Evolutionary conservation across 352 stramenopile genomes (phyloP).

Genomic region (Globisporangium camurandrum): DNA sequence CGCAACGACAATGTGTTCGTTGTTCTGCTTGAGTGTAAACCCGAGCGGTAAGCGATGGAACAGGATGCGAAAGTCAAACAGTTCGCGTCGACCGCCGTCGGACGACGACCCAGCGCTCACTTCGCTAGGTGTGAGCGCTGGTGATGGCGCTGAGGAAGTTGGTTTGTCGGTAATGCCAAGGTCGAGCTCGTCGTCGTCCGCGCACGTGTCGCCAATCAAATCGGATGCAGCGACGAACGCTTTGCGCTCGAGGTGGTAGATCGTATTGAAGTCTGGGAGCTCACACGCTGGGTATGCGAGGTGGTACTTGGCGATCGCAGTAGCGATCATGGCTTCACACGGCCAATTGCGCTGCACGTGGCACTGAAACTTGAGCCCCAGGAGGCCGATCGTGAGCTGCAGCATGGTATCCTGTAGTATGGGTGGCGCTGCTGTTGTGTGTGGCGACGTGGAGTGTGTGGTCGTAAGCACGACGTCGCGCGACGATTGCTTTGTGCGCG

Average conservation of each 20-base stretch:
- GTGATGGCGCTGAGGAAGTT: background rate
- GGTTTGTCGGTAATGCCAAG: slow-evolving; percentile 37
- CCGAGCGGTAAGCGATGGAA: slow-evolving; percentile 83
- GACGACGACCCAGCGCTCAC: slow-evolving; percentile 19
- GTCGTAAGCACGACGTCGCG: slow-evolving; percentile 16
- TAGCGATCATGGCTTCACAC: slow-evolving; percentile 58
- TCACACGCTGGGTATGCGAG: slow-evolving; percentile 46
- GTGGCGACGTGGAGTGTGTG: slow-evolving; percentile 2
- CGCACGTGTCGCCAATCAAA: slow-evolving; percentile 40
- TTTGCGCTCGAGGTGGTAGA: slow-evolving; percentile 59
- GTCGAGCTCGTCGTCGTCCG: slow-evolving; percentile 55
- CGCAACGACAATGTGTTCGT: slow-evolving; percentile 67
- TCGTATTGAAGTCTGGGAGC: slow-evolving; percentile 66
- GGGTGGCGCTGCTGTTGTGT: background rate
- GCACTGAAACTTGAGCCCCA: slow-evolving; percentile 49
- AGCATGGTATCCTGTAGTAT: slow-evolving; percentile 21
- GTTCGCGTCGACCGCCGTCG: slow-evolving; percentile 18
- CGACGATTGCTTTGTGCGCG: slow-evolving; percentile 5
- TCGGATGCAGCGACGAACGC: slow-evolving; percentile 41
- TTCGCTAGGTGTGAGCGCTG: slow-evolving; percentile 9
- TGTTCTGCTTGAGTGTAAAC: slow-evolving; percentile 79
- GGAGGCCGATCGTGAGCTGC: slow-evolving; percentile 33
- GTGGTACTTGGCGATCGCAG: slow-evolving; percentile 59
- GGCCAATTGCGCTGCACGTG: slow-evolving; percentile 51
- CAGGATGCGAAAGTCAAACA: slow-evolving; percentile 62